Percentiles rank a stretch among this genome's conserved stretches.
phyloP scores from a whole-genome alignment of 164 flowering plant species.

The Tetrastigma voinierianum region DNA sequence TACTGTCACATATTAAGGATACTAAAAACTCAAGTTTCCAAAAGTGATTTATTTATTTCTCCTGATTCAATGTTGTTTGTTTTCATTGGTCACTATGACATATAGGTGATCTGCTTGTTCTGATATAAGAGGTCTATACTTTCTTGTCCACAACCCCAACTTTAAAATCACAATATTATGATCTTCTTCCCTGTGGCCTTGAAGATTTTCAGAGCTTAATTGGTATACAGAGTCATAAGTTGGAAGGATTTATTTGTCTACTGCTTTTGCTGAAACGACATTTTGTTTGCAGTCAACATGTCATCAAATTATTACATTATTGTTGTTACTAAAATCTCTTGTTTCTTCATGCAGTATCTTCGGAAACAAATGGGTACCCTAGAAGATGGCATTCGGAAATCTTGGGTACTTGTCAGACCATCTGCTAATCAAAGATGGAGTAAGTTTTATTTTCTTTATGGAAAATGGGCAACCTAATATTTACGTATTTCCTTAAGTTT shows the following conservation, averaged over 20 bases:
- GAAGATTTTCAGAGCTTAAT: neutral
- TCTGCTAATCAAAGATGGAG: slow-evolving; percentile 29
- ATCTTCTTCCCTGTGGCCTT: neutral
- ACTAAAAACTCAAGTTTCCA: too few relatives aligned
- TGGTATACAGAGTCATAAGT: neutral
- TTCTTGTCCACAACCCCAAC: too few relatives aligned
- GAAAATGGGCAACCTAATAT: too few relatives aligned
- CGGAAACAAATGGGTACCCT: slow-evolving; percentile 48
- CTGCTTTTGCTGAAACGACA: neutral
- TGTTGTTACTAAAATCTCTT: neutral
- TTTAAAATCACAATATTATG: too few relatives aligned
- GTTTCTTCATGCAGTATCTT: slow-evolving; percentile 56
- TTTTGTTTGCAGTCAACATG: neutral
- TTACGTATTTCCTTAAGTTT: too few relatives aligned
- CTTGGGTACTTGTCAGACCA: slow-evolving; percentile 51
- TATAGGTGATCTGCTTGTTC: too few relatives aligned
- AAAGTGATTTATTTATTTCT: too few relatives aligned
- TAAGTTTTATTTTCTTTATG: slow-evolving; percentile 26
- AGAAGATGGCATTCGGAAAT: slow-evolving; percentile 67
- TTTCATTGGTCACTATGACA: too few relatives aligned
- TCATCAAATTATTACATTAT: neutral
- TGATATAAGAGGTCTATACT: too few relatives aligned
- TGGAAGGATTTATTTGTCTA: neutral
- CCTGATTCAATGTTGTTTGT: too few relatives aligned
- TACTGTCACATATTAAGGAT: too few relatives aligned